phyloP scores from a whole-genome alignment of 2,329 filamentous ascomycete species.

The Pseudocercospora musae region DNA sequence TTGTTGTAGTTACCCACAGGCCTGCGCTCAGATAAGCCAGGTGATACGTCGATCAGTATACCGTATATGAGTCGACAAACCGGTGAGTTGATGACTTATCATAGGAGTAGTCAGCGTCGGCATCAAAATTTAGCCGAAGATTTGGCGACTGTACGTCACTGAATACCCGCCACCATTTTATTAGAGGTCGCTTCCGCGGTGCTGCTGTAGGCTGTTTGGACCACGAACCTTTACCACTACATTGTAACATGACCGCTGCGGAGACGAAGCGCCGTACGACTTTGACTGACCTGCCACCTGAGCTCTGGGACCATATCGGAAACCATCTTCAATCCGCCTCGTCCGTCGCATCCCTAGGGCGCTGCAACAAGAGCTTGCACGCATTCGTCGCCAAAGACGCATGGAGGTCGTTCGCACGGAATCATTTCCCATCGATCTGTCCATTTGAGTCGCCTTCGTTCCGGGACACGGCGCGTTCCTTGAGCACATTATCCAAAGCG shows the following conservation, averaged over 20 bases:
- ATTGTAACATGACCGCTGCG: neutral
- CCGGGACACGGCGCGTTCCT: constrained; percentile 51
- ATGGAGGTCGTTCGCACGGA: constrained; percentile 49
- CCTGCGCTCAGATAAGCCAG: too few relatives aligned
- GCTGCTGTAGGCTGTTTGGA: neutral
- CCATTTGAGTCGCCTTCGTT: constrained; percentile 41
- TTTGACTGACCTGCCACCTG: constrained; percentile 37
- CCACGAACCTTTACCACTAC: too few relatives aligned
- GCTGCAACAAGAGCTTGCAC: constrained; percentile 47
- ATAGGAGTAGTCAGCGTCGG: neutral
- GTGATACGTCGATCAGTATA: too few relatives aligned
- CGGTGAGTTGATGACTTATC: neutral
- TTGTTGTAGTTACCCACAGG: too few relatives aligned
- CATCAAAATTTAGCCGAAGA: too few relatives aligned
- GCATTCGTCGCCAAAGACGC: constrained; percentile 44
- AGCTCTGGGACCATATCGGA: constrained; percentile 39
- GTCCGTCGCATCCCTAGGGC: constrained; percentile 44
- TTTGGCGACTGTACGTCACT: too few relatives aligned
- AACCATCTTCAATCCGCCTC: constrained; percentile 45
- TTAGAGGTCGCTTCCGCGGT: neutral
- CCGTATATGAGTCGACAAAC: neutral
- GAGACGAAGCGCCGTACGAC: constrained; percentile 16
- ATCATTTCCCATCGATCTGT: constrained; percentile 44
- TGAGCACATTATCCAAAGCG: constrained; percentile 56
- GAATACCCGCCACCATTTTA: neutral